Evolutionary conservation across 2,329 filamentous ascomycete species (phyloP).

Genomic region (Celoporthe dispersa): DNA sequence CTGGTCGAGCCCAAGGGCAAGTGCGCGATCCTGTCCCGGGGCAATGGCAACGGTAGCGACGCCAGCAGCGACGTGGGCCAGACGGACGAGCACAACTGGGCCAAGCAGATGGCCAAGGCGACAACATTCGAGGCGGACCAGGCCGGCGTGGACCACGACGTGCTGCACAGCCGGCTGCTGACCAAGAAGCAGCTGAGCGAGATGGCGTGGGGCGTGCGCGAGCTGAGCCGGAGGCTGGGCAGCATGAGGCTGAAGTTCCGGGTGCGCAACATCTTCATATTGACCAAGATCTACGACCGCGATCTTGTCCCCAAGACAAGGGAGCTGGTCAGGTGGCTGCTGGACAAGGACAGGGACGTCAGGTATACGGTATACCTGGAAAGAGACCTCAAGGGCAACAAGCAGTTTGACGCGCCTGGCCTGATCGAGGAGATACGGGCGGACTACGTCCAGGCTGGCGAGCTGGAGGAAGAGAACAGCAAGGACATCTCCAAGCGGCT

Average conservation of each 20-base stretch:
- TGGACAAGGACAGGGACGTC: slow-evolving; percentile 69
- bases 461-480: slow-evolving; percentile 42
- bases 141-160: slow-evolving; percentile 33
- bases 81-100: slow-evolving; percentile 61
- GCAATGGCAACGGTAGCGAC: slow-evolving; percentile 42
- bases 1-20: slow-evolving; percentile 44
- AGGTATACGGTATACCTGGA: slow-evolving; percentile 84
- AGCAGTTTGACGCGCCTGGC: slow-evolving; percentile 73
- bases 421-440: slow-evolving; percentile 65
- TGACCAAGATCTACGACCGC: slow-evolving; percentile 91
- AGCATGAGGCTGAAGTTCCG: slow-evolving; percentile 82
- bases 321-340: slow-evolving; percentile 78
- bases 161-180: slow-evolving; percentile 70
- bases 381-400: slow-evolving; percentile 71
- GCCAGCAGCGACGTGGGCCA: slow-evolving; percentile 52
- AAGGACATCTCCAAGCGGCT: slow-evolving; percentile 57
- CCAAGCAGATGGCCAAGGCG: slow-evolving; percentile 50
- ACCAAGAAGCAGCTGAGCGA: slow-evolving; percentile 95
- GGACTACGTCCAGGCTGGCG: slow-evolving; percentile 42
- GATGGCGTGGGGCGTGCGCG: slow-evolving; percentile 95
- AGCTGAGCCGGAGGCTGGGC: slow-evolving; percentile 83
- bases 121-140: slow-evolving; percentile 40
- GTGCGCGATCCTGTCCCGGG: slow-evolving; percentile 38
- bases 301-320: slow-evolving; percentile 77
- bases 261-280: slow-evolving; percentile 80